Evolutionary conservation across 1,284 basidiomycete species (phyloP).

Genomic region (Lignosus rhinocerotis): DNA sequence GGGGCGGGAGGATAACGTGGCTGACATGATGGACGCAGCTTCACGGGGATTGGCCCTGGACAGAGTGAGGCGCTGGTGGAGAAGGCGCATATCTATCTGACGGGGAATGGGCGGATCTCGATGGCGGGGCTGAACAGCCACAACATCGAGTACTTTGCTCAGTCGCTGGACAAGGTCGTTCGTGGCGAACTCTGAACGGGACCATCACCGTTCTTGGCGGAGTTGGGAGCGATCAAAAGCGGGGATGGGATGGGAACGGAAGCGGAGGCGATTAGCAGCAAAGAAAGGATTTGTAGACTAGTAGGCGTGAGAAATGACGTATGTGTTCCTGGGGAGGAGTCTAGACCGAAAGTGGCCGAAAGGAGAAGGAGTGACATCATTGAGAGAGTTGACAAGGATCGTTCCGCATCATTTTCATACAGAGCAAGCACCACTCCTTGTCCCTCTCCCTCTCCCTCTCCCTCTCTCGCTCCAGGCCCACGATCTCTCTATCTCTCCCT

Average conservation of each 20-base stretch:
- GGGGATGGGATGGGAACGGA: too few relatives aligned
- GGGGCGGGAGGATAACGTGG: constrained; percentile 3
- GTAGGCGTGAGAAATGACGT: constrained; percentile 29
- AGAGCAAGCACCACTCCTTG: too few relatives aligned
- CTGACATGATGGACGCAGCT: constrained; percentile 46
- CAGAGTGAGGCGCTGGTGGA: constrained; percentile 78
- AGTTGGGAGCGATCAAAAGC: too few relatives aligned
- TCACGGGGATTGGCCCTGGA: constrained; percentile 70
- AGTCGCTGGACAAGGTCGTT: constrained; percentile 72
- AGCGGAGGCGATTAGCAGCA: background rate
- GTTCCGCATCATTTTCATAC: constrained; percentile 25
- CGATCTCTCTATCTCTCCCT: constrained; percentile 3
- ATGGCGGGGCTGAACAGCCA: constrained; percentile 80
- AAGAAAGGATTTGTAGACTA: constrained; percentile 12
- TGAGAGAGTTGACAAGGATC: constrained; percentile 20
- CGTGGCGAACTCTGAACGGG: constrained; percentile 52
- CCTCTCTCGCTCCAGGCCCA: too few relatives aligned
- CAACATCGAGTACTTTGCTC: constrained; percentile 80
- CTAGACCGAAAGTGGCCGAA: constrained; percentile 13
- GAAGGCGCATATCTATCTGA: constrained; percentile 88
- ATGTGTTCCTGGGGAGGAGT: constrained; percentile 20
- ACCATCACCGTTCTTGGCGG: too few relatives aligned
- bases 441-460: background rate
- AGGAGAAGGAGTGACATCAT: constrained; percentile 27
- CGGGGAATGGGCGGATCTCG: constrained; percentile 82